Conservation (phyloP, 2,329 filamentous ascomycete species). For the Xylariomycetidae sp. region DNA sequence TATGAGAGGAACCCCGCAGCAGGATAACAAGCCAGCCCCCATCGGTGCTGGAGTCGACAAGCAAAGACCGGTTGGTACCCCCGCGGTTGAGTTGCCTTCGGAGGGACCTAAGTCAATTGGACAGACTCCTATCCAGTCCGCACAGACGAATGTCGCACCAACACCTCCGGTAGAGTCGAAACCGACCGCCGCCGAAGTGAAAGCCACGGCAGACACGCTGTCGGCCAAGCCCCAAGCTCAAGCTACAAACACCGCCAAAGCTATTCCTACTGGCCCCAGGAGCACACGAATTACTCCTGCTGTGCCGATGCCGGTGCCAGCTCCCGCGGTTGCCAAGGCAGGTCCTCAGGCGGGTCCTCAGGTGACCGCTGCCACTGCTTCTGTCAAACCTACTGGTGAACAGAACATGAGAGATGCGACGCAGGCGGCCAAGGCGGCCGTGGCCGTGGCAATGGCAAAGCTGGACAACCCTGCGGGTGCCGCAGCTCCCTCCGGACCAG, state of each 20-base stretch:
- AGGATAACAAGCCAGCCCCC: conserved; percentile 42
- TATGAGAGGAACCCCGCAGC: conserved; percentile 28
- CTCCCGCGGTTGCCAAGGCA: too few relatives aligned
- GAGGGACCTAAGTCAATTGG: conserved; percentile 49
- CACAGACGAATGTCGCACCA: conserved; percentile 42
- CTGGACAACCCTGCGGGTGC: conserved; percentile 37
- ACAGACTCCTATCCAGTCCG: conserved; percentile 39
- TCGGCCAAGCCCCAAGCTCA: conserved; percentile 30
- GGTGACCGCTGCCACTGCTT: conserved; percentile 20
- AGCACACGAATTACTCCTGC: conserved; percentile 56
- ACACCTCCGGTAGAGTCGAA: conserved; percentile 64
- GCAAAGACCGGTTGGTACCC: conserved; percentile 37
- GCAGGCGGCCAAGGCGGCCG: conserved; percentile 67
- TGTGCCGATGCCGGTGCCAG: conserved; percentile 53
- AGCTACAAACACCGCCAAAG: conserved; percentile 27
- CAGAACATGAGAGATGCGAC: conserved; percentile 58
- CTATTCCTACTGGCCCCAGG: conserved; percentile 42
- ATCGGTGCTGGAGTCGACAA: conserved; percentile 47
- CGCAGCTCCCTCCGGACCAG: conserved; percentile 11
- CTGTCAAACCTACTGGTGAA: conserved; percentile 32
- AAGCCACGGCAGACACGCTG: conserved; percentile 49
- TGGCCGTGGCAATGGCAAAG: conserved; percentile 75
- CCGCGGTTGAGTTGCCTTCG: conserved; percentile 39
- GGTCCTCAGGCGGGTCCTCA: conserved; percentile 24
- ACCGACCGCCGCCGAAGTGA: conserved; percentile 48